Percentiles rank a stretch among this genome's conserved stretches.
These are phyloP conservation scores for Microcyclosporella mali DNA, from an alignment of 2,329 filamentous ascomycete genomes.

Conservation along the genomic window DNA sequence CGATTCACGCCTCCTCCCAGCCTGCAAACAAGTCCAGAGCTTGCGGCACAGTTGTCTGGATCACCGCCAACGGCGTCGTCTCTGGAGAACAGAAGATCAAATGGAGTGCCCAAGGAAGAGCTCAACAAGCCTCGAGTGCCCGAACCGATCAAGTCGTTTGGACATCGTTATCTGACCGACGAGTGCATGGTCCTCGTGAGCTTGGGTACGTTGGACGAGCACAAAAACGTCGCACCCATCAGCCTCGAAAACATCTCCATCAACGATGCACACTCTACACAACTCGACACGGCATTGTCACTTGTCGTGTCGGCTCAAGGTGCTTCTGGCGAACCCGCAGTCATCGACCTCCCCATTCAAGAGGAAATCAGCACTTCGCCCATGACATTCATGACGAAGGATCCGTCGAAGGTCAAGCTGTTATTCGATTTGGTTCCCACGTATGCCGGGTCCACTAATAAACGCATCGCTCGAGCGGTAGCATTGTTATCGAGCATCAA, in stretches of 20 bases:
- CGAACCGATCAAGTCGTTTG: slow-evolving; percentile 89
- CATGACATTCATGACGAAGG: slow-evolving; percentile 76
- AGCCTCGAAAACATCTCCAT: slow-evolving; percentile 83
- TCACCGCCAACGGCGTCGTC: slow-evolving; percentile 44
- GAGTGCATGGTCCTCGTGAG: slow-evolving; percentile 88
- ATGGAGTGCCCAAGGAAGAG: slow-evolving; percentile 35
- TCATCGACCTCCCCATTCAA: slow-evolving; percentile 87
- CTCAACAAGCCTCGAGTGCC: slow-evolving; percentile 37
- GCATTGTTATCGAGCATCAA: slow-evolving; percentile 82
- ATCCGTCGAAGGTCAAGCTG: slow-evolving; percentile 75
- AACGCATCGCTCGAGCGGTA: slow-evolving; percentile 79
- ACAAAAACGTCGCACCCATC: slow-evolving; percentile 69
- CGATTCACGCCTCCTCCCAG: slow-evolving; percentile 44
- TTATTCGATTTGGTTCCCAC: slow-evolving; percentile 94
- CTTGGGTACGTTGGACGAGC: slow-evolving; percentile 89
- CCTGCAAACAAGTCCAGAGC: slow-evolving; percentile 26
- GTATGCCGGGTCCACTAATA: slow-evolving; percentile 75
- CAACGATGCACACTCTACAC: slow-evolving; percentile 80
- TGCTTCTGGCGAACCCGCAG: slow-evolving; percentile 77
- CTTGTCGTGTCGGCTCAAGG: slow-evolving; percentile 82
- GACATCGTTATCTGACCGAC: slow-evolving; percentile 86
- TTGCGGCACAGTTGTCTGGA: slow-evolving; percentile 20
- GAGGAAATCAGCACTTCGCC: slow-evolving; percentile 92
- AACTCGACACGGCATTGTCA: slow-evolving; percentile 89
- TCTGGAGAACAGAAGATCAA: slow-evolving; percentile 42